Percentiles rank a stretch among this genome's conserved stretches.
phyloP scores from a whole-genome alignment of 2,329 filamentous ascomycete genomes.

The Ophioceras dolichostomum region DNA sequence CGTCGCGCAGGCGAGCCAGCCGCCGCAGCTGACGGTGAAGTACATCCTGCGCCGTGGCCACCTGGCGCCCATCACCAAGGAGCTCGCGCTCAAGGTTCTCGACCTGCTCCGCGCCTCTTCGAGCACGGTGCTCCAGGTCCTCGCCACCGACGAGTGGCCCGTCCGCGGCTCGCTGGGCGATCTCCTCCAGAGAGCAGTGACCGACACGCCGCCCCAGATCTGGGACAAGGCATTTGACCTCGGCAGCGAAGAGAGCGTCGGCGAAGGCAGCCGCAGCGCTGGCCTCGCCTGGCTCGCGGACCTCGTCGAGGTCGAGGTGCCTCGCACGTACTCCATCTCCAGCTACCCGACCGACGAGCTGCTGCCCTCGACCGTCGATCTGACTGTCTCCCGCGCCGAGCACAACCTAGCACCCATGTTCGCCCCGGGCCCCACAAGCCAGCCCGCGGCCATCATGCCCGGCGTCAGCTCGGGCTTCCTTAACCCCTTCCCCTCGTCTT shows the following conservation, averaged over 20 bases:
- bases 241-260: slow-evolving; percentile 20
- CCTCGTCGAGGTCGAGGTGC: slow-evolving; percentile 33
- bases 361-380: slow-evolving; percentile 34
- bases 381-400: slow-evolving; percentile 37
- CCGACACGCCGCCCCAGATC: slow-evolving; percentile 31
- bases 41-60: slow-evolving; percentile 38
- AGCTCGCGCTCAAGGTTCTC: slow-evolving; percentile 35
- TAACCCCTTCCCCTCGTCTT: slow-evolving; percentile 20
- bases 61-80: slow-evolving; percentile 36
- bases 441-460: slow-evolving; percentile 18
- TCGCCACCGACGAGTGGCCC: slow-evolving; percentile 37
- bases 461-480: slow-evolving; percentile 41
- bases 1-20: slow-evolving; percentile 11
- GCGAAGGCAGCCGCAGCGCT: too few species aligned
- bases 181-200: slow-evolving; percentile 31
- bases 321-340: slow-evolving; percentile 39
- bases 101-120: slow-evolving; percentile 34
- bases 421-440: slow-evolving; percentile 10
- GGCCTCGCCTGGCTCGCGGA: slow-evolving; percentile 27
- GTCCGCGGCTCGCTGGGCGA: slow-evolving; percentile 37
- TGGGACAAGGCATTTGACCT: slow-evolving; percentile 38
- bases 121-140: slow-evolving; percentile 31
- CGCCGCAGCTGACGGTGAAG: slow-evolving; percentile 24
- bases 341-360: slow-evolving; percentile 31
- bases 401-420: slow-evolving; percentile 33